phyloP scores from a whole-genome alignment of 345 rosid species.

The Angophora floribunda region DNA sequence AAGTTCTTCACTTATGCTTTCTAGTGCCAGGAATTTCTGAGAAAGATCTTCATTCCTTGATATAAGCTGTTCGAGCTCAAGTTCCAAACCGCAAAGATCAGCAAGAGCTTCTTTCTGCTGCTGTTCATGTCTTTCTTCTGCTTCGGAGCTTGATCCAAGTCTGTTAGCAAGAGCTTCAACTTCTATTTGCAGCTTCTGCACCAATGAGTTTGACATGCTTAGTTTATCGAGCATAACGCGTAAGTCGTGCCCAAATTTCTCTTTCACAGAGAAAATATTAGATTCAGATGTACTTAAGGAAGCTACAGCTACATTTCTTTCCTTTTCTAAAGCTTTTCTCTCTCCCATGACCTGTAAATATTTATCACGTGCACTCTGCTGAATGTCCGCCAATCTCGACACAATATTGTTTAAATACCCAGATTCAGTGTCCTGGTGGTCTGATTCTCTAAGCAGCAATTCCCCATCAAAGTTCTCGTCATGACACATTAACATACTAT shows the following conservation, averaged over 20 bases:
- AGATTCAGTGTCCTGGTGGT: constrained; percentile 26
- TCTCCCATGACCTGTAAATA: constrained; percentile 41
- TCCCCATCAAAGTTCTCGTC: constrained; percentile 24
- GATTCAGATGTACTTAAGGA: constrained; percentile 36
- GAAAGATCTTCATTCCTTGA: constrained; percentile 42
- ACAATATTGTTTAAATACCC: constrained; percentile 22
- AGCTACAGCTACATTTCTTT: constrained; percentile 35
- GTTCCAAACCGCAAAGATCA: constrained; percentile 44
- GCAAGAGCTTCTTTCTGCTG: constrained; percentile 37
- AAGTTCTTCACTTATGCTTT: constrained; percentile 41
- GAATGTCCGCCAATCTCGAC: constrained; percentile 40
- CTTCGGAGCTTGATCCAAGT: constrained; percentile 38
- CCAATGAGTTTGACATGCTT: constrained; percentile 28
- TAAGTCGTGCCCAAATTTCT: constrained; percentile 40
- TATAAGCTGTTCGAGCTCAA: constrained; percentile 43
- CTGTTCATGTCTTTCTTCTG: constrained; percentile 41
- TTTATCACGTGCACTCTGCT: constrained; percentile 36
- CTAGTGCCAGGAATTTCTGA: constrained; percentile 43
- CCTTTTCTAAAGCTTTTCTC: constrained; percentile 38
- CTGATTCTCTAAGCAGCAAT: constrained; percentile 14
- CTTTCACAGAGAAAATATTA: constrained; percentile 37
- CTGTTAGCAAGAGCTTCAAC: constrained; percentile 44
- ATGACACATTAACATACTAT: constrained; percentile 27
- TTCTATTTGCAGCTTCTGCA: constrained; percentile 57
- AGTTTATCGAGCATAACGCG: constrained; percentile 32